Conservation (phyloP, 306 rosid genomes). For the Acacia confusa region DNA sequence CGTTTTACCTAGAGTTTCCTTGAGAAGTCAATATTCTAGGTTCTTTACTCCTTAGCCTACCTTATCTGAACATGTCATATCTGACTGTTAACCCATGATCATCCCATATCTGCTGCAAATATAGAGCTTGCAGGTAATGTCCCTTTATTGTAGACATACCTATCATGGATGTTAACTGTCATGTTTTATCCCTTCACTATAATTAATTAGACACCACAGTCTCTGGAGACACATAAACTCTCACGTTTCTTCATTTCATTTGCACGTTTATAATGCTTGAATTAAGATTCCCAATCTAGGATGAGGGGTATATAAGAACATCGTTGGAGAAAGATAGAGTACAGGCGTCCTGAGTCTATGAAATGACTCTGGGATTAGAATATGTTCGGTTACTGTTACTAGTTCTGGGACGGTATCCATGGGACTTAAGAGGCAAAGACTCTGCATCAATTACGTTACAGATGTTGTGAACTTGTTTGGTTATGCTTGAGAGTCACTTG, state of each 20-base stretch:
- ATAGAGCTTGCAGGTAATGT: background rate
- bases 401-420: background rate
- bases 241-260: background rate
- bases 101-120: background rate
- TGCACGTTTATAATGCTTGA: background rate
- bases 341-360: too few species aligned
- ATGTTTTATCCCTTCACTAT: background rate
- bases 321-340: too few species aligned
- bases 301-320: too few species aligned
- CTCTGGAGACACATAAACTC: background rate
- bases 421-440: background rate
- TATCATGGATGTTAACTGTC: background rate
- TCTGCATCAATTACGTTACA: background rate
- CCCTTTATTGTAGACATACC: background rate
- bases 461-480: background rate
- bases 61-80: background rate
- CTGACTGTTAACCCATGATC: background rate
- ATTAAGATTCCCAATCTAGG: background rate
- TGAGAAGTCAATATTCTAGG: background rate
- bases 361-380: too few species aligned
- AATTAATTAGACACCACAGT: background rate
- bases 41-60: background rate
- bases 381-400: background rate
- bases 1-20: background rate
- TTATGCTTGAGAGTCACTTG: background rate